Conservation (phyloP, 2,329 filamentous ascomycete genomes). For the Colletotrichum tamarilloi region DNA sequence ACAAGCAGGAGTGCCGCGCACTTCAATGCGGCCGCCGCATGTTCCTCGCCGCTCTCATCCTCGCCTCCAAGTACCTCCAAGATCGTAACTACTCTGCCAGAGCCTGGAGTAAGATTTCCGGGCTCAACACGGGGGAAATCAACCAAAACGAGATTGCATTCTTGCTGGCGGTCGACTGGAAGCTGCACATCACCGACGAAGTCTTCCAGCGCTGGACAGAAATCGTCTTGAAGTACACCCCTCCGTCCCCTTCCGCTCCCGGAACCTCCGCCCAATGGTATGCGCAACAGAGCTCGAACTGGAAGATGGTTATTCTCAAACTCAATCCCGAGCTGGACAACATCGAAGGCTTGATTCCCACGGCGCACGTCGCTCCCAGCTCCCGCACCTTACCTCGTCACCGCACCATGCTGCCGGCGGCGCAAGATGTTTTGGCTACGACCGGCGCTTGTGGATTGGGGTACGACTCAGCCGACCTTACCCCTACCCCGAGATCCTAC, state of each 20-base stretch:
- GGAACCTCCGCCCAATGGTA: conserved; percentile 56
- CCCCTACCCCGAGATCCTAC: conserved; percentile 54
- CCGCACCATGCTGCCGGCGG: conserved; percentile 57
- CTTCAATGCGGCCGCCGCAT: conserved; percentile 96
- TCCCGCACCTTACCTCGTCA: conserved; percentile 50
- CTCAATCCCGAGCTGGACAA: conserved; percentile 70
- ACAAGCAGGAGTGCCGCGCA: conserved; percentile 78
- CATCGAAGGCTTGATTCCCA: conserved; percentile 61
- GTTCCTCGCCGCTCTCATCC: conserved; percentile 94
- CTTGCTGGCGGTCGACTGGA: conserved; percentile 90
- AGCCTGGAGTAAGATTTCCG: conserved; percentile 99
- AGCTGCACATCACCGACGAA: conserved; percentile 90
- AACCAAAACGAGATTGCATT: conserved; percentile 97
- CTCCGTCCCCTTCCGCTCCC: conserved; percentile 68
- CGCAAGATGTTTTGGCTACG: conserved; percentile 47
- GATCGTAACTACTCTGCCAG: conserved; percentile 97
- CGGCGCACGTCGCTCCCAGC: conserved; percentile 45
- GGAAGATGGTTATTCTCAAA: conserved; percentile 68
- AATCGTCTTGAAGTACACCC: conserved; percentile 87
- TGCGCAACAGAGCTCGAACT: conserved; percentile 62
- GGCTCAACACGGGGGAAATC: conserved; percentile 92
- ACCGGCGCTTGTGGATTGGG: conserved; percentile 40
- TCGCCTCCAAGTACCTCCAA: conserved; percentile 97
- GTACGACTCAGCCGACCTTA: conserved; percentile 52
- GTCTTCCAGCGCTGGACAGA: conserved; percentile 95